phyloP scores from a whole-genome alignment of 2,329 filamentous ascomycete species.

The Paramyrothecium sp. region DNA sequence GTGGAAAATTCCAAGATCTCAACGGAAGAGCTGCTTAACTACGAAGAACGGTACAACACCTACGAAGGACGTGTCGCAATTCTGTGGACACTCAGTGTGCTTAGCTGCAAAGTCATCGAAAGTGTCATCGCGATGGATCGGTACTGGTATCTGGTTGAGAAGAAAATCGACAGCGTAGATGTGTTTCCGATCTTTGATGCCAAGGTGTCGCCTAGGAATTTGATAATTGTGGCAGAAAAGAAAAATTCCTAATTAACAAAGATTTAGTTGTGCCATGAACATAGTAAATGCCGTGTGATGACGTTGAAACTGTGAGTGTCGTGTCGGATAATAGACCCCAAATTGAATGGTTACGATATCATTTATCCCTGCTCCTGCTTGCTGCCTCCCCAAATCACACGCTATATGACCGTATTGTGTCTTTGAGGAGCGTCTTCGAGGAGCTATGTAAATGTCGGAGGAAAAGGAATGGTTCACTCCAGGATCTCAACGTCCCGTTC shows the following conservation, averaged over 20 bases:
- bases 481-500: too few relatives aligned
- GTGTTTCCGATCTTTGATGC: conserved; percentile 24
- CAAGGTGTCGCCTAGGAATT: conserved; percentile 21
- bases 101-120: conserved; percentile 30
- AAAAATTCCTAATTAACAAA: background rate
- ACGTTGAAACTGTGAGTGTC: too few relatives aligned
- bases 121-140: conserved; percentile 28
- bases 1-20: conserved; percentile 13
- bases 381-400: too few relatives aligned
- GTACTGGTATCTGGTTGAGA: conserved; percentile 25
- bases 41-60: conserved; percentile 18
- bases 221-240: conserved; percentile 15
- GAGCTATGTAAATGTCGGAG: too few relatives aligned
- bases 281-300: too few relatives aligned
- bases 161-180: conserved; percentile 15
- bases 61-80: conserved; percentile 25
- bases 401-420: too few relatives aligned
- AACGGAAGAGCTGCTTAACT: conserved; percentile 16
- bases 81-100: conserved; percentile 27
- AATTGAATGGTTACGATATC: too few relatives aligned
- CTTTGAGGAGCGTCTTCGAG: too few relatives aligned
- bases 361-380: too few relatives aligned
- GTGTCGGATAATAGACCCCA: too few relatives aligned
- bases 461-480: too few relatives aligned
- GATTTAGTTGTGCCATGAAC: too few relatives aligned